phyloP scores from a whole-genome alignment of 2,329 filamentous ascomycete genomes.

The Trichoderma arundinaceum region DNA sequence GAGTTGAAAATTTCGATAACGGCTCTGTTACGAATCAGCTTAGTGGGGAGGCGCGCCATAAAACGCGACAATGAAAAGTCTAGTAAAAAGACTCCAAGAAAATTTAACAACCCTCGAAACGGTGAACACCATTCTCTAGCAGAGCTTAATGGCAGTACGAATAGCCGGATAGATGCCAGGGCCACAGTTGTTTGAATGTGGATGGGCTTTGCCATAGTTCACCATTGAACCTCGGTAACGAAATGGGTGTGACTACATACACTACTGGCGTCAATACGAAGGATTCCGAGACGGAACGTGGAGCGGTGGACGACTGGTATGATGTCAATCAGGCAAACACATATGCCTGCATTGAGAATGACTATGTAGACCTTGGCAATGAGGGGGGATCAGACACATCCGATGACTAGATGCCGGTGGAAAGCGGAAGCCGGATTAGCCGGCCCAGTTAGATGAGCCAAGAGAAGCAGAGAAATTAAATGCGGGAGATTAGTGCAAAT shows the following conservation, averaged over 20 bases:
- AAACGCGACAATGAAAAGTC: not conserved
- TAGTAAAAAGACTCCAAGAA: not conserved
- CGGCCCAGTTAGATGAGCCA: not conserved
- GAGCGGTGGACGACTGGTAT: not conserved
- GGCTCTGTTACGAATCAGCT: not conserved
- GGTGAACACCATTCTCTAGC: not conserved
- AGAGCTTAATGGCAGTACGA: not conserved
- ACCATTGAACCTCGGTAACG: not conserved
- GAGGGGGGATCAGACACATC: not conserved
- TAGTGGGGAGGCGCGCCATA: no score
- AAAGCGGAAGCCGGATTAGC: slow-evolving; percentile 2
- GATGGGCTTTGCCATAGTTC: not conserved
- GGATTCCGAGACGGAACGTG: slow-evolving; percentile 1
- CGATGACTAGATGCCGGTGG: not conserved
- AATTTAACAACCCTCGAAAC: not conserved
- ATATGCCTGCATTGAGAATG: not conserved
- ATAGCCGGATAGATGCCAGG: not conserved
- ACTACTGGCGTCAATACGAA: not conserved
- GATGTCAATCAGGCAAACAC: slow-evolving; percentile 9
- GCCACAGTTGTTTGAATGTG: no score
- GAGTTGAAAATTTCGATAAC: not conserved
- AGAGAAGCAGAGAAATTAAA: not conserved
- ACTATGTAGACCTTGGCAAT: not conserved
- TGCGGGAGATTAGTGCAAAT: not conserved
- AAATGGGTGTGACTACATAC: not conserved